A percentile compares a stretch with the other conserved stretches of the same genome.
These are phyloP conservation scores for Pichia sp. DNA, from an alignment of 1,139 yeast genomes.

Conservation along the genomic window DNA sequence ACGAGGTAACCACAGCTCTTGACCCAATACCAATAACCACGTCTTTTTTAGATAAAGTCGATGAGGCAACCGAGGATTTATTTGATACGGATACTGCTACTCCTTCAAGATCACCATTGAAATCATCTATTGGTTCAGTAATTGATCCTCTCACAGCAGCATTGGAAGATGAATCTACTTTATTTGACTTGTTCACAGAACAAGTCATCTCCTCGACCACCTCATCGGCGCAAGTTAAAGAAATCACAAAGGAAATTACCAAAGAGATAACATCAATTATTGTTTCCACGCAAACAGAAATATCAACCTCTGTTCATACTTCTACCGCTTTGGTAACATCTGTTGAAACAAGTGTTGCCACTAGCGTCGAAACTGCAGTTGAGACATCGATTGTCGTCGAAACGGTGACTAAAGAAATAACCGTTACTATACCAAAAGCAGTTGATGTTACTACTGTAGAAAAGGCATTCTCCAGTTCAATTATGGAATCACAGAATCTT, in stretches of 20 bases:
- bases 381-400: not conserved
- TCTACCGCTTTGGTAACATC: conserved; percentile 6
- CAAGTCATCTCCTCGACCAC: not conserved
- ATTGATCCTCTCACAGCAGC: not conserved
- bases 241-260: conserved; percentile 15
- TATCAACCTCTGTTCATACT: conserved; percentile 3
- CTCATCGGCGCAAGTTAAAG: conserved; percentile 2
- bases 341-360: conserved; percentile 4
- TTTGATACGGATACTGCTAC: not conserved
- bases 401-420: conserved; percentile 1
- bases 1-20: conserved; percentile 4
- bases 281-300: conserved; percentile 9
- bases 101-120: not conserved
- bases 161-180: not conserved
- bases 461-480: not conserved
- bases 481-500: not conserved
- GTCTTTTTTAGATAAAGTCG: not conserved
- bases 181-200: not conserved
- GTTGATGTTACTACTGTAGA: conserved; percentile 1
- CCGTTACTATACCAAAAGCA: conserved; percentile 6
- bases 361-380: not conserved
- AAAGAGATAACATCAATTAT: conserved; percentile 16
- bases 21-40: conserved; percentile 1
- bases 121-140: not conserved
- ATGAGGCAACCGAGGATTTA: not conserved